Evolutionary conservation across 495 filamentous ascomycete genomes (phyloP), one percentile per base, ranked within the genome.

Genomic region (Tuber melanosporum): DNA sequence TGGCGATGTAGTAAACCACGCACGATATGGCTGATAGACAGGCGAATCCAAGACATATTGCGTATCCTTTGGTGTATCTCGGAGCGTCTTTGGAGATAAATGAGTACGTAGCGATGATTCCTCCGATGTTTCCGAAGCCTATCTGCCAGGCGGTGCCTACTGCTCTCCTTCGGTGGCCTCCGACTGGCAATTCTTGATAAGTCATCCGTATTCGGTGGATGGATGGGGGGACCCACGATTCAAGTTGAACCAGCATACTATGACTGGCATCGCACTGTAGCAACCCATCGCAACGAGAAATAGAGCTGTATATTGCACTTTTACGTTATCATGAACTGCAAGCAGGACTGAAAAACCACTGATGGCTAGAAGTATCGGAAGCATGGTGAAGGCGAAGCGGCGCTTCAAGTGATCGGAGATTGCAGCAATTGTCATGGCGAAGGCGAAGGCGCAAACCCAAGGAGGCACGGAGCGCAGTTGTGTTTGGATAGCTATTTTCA

Each of bases 211-310:
- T 32, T 26, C 10, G n/a, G 52, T 32, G 26, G 52, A 12, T 5
- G 26, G 52, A 3, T 26, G 52, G 12, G 12, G 52, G 26, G 15
- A 32, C 52, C 14, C 15, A 62, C 52, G 52, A 79, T 97, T 97
- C 89, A 96, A 96, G 77, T 91, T 92, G 85, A 94, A 97, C 94
- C 94, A 99, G 83, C 94, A 98, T 0, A 95, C 90, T 52, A 93
- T 88, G 19, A 97, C 89, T 0, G 93, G 94, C 89, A 95, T 92
- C 14, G 93, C 92, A 72, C 88, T 87, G 81, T 92, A 92, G 0
- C 85, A 85, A 39, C 88, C 88, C 83, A 87, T 87, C 6, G 91
- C 90, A 75, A 93, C 87, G 57, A 97, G 84, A 84, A 93, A 94
- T 22, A 97, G 86, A 2, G 90, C 92, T 1, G 85, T 90, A 78